A percentile compares a stretch with the other conserved stretches of the same genome.
Evolutionary conservation across 441 rosid genomes (phyloP).

Genomic region (Brassica balearica): DNA sequence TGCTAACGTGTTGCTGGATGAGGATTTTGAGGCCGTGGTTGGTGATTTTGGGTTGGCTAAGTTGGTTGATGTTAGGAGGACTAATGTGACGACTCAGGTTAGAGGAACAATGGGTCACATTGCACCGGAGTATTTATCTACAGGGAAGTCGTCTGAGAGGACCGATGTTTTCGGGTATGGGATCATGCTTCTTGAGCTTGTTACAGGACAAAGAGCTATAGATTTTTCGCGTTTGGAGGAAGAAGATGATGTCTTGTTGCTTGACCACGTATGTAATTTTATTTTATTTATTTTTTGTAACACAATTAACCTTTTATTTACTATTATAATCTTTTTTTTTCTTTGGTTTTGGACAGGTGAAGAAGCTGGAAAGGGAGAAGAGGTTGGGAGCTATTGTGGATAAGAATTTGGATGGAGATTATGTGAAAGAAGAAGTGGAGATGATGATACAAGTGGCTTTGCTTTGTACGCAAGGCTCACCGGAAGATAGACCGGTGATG

Average conservation of each 20-base stretch:
- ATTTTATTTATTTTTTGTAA: too few relatives aligned
- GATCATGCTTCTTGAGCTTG: conserved; percentile 93
- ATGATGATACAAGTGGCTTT: conserved; percentile 90
- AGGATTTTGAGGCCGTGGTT: conserved; percentile 95
- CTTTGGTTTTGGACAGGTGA: conserved; percentile 37
- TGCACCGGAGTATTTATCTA: conserved; percentile 95
- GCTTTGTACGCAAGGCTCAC: conserved; percentile 85
- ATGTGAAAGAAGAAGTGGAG: conserved; percentile 73
- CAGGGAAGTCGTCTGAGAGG: conserved; percentile 94
- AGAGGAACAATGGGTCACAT: conserved; percentile 99
- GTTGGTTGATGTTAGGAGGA: conserved; percentile 82
- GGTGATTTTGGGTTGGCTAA: conserved; percentile 98
- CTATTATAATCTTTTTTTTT: not conserved
- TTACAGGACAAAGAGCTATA: conserved; percentile 96
- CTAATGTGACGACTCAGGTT: conserved; percentile 94
- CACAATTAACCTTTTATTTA: not conserved
- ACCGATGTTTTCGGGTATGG: conserved; percentile 99
- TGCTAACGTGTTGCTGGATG: conserved; percentile 88
- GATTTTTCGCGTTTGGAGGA: conserved; percentile 97
- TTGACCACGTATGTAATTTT: conserved; percentile 76
- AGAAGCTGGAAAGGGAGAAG: conserved; percentile 73
- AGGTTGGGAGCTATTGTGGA: conserved; percentile 73
- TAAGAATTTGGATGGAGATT: conserved; percentile 57
- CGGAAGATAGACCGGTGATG: conserved; percentile 90
- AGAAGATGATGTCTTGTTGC: conserved; percentile 91